These are phyloP conservation scores for Aspergillus mulundensis DNA, from an alignment of 495 filamentous ascomycete species.

Conservation along the genomic window DNA sequence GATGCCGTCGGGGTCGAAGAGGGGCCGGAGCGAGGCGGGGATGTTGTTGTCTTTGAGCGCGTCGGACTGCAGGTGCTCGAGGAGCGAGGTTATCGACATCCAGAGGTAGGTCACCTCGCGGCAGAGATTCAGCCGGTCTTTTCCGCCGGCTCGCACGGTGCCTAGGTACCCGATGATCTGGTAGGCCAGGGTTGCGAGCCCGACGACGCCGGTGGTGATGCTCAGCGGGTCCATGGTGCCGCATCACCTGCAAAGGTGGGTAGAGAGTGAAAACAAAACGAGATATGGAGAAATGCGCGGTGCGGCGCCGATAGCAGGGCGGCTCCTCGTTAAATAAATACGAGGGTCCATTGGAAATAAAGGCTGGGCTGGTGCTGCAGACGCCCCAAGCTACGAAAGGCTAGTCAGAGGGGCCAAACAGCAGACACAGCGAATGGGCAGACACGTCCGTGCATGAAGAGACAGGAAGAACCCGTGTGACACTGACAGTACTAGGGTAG, in stretches of 20 bases:
- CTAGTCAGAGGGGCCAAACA: neutral
- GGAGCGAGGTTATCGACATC: conserved; percentile 2
- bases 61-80: conserved; percentile 6
- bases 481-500: no score
- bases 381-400: neutral
- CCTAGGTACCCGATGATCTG: conserved; percentile 6
- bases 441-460: neutral
- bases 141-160: conserved; percentile 1
- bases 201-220: conserved; percentile 3
- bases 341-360: neutral
- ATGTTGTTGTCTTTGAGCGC: conserved; percentile 2
- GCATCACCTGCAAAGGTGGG: neutral
- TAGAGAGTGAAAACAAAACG: neutral
- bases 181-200: conserved; percentile 4
- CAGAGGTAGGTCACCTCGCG: conserved; percentile 2
- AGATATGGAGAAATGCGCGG: neutral
- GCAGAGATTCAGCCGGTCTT: conserved; percentile 1
- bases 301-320: no score
- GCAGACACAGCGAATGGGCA: neutral
- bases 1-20: conserved; percentile 6
- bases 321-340: no score
- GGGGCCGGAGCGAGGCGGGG: neutral
- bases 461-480: neutral
- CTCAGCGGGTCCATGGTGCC: conserved; percentile 7
- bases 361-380: neutral